Base-by-base conservation (phyloP, 768 basidiomycete genomes). In the Mycena vitilis region DNA sequence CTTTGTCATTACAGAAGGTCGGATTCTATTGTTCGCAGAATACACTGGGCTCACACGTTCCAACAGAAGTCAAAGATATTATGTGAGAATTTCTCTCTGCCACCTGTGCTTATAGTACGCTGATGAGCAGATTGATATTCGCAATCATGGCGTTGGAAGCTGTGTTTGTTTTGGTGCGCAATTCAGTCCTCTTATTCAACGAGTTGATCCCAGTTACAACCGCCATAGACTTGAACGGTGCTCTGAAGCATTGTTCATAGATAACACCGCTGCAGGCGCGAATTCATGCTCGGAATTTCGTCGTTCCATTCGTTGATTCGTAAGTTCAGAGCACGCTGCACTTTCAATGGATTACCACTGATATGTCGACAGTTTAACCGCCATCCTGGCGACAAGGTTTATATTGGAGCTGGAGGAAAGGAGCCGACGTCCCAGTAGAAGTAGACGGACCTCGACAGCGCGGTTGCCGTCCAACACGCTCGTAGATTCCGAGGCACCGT, bases 91-190 rank as follows among this genome's bases (percentile, higher is more conserved):
- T 1, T 48, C 47, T 16, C 10, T 16, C 53, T 18, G 9, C 37
- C 36, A 25, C 18, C 8, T 22, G 15, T 42, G 15, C 12, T 16
- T 15, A 45, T 22, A 15, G 8, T 10, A 37, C 1, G 23, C 11
- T 16, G 2, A 34, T 25, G 13, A 0, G 22, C 36, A 56, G 63
- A 45, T 38, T 64, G 38, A 56, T 64, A 56, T 57, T 57, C n/a
- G 45, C 55, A 20, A 64, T 64, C 20, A 64, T 64, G 63, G 22
- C 45, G 6, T 47, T 64, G 63, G 63, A 64, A 55, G 63, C 63
- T 22, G 63, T 64, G 8, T 64, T 64, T 48, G 44, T 23, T 38
- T 54, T 57, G 54, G 62, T 63, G 25, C 48, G 59, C 2, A 16
- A 42, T 42, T 20, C 22, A 16, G 20, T 54, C 9, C 11, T n/a